Evolutionary conservation across 306 rosid genomes (phyloP).

Genomic region (Vigna trinervia): DNA sequence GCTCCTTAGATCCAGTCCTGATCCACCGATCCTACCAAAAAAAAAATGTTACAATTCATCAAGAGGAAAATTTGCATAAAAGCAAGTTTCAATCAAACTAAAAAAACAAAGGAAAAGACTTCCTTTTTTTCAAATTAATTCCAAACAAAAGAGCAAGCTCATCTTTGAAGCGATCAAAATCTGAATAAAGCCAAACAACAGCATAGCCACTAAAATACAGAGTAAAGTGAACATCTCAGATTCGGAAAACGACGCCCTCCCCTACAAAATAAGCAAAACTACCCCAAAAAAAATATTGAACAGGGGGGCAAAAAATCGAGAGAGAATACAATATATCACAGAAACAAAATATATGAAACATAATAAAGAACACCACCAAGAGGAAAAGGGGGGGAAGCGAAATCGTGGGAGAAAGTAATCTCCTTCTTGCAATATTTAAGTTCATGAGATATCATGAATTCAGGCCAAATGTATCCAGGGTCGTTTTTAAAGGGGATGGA

Average conservation of each 20-base stretch:
- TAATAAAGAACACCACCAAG: too few species aligned
- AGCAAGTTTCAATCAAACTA: neutral
- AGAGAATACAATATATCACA: neutral
- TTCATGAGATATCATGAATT: neutral
- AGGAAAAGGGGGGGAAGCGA: neutral
- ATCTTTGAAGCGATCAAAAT: neutral
- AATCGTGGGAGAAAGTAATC: neutral
- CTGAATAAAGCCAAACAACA: slow-evolving; percentile 24
- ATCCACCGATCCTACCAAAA: slow-evolving; percentile 85
- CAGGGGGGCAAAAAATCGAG: neutral
- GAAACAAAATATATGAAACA: neutral
- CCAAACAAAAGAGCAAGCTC: neutral
- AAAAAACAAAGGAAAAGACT: neutral
- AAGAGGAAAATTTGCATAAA: slow-evolving; percentile 3
- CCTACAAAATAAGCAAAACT: neutral
- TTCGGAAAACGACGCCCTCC: neutral
- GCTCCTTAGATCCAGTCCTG: slow-evolving; percentile 93
- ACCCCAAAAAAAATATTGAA: neutral
- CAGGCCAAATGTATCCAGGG: neutral
- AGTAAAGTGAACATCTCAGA: slow-evolving; percentile 26
- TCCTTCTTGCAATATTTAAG: neutral
- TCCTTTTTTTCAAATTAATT: neutral
- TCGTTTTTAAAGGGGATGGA: neutral
- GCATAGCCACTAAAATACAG: slow-evolving; percentile 16
- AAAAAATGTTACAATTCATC: slow-evolving; percentile 27